Conservation (phyloP, 805 yeast species). For the Kodamaea nitidulidarum region DNA sequence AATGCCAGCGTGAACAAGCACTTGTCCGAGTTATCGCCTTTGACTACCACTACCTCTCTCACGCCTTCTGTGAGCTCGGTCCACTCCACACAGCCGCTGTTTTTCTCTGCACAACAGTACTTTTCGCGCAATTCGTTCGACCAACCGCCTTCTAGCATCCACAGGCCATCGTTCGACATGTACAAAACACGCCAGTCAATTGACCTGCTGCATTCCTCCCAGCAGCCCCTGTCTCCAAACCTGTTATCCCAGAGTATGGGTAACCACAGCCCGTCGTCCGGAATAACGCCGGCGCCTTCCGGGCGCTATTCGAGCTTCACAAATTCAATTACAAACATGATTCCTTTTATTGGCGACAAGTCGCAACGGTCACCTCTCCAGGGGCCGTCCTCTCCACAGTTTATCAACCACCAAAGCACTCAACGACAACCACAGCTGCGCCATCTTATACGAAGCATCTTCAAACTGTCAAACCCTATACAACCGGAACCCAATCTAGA, state of each 20-base stretch:
- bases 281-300: neutral
- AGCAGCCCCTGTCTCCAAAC: constrained; percentile 6
- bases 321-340: constrained; percentile 34
- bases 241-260: neutral
- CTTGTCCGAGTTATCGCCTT: constrained; percentile 33
- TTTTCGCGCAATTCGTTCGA: constrained; percentile 36
- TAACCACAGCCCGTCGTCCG: neutral
- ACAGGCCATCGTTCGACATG: constrained; percentile 31
- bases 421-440: constrained; percentile 21
- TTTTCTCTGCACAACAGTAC: constrained; percentile 41
- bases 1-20: constrained; percentile 6
- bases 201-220: constrained; percentile 15
- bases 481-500: constrained; percentile 2
- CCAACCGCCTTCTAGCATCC: constrained; percentile 19
- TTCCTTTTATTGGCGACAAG: constrained; percentile 38
- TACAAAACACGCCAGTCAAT: constrained; percentile 26
- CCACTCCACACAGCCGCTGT: constrained; percentile 41
- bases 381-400: constrained; percentile 17
- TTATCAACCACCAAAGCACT: constrained; percentile 3
- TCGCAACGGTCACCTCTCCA: constrained; percentile 19
- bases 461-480: constrained; percentile 11
- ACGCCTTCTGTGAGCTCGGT: constrained; percentile 39
- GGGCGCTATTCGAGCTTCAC: constrained; percentile 33
- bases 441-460: constrained; percentile 23
- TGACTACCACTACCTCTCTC: constrained; percentile 41